Evolutionary conservation across 345 rosid species (phyloP).

Genomic region (Geranium rotundifolium): DNA sequence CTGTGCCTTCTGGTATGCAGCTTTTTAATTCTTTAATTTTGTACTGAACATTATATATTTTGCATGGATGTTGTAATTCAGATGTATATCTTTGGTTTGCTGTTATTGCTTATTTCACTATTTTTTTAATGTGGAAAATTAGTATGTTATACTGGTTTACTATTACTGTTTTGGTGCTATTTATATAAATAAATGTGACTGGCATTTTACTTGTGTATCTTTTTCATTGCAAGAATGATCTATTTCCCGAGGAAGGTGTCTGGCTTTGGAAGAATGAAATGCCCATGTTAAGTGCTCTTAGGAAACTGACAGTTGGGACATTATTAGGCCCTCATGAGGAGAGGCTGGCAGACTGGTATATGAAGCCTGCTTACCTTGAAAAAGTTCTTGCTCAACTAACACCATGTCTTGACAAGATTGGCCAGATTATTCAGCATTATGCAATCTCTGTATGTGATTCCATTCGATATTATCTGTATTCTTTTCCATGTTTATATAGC

Average conservation of each 20-base stretch:
- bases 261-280: slow-evolving; percentile 91
- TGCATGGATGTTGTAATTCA: no score
- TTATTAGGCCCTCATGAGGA: slow-evolving; percentile 77
- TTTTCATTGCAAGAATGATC: slow-evolving; percentile 60
- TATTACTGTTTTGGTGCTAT: no score
- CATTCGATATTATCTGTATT: not conserved
- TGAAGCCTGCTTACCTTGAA: slow-evolving; percentile 55
- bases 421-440: slow-evolving; percentile 77
- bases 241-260: slow-evolving; percentile 84
- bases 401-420: slow-evolving; percentile 81
- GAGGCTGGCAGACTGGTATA: slow-evolving; percentile 78
- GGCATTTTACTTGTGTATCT: slow-evolving; percentile 12
- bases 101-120: no score
- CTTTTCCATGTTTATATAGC: no score
- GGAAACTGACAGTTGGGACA: slow-evolving; percentile 76
- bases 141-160: no score
- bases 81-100: no score
- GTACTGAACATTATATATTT: not conserved
- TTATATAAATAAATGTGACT: slow-evolving; percentile 12
- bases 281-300: slow-evolving; percentile 80
- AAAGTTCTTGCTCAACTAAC: slow-evolving; percentile 65
- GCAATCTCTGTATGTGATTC: slow-evolving; percentile 73
- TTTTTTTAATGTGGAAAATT: no score
- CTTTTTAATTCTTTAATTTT: not conserved
- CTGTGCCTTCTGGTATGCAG: slow-evolving; percentile 78